These are phyloP conservation scores for Lachancea sp. DNA, from an alignment of 805 yeast species.

Conservation along the genomic window DNA sequence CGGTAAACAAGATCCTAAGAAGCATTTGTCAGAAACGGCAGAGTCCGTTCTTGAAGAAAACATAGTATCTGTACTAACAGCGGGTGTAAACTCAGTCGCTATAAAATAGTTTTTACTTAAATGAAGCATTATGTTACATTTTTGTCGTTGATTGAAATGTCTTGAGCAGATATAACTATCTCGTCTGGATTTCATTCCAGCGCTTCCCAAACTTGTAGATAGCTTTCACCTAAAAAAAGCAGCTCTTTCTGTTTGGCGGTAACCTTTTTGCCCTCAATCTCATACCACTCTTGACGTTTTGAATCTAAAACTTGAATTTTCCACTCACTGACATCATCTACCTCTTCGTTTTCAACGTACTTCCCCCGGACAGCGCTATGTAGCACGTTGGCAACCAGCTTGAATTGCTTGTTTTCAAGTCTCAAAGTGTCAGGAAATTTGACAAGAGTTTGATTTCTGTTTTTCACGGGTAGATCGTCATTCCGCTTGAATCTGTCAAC, in stretches of 20 bases:
- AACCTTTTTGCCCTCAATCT: slow-evolving; percentile 47
- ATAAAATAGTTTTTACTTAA: slow-evolving; percentile 46
- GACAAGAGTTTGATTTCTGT: slow-evolving; percentile 56
- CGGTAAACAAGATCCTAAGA: slow-evolving; percentile 98
- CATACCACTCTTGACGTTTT: slow-evolving; percentile 46
- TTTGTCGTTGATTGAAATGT: too few relatives aligned
- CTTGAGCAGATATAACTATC: too few relatives aligned
- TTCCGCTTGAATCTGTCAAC: slow-evolving; percentile 46
- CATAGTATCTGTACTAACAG: slow-evolving; percentile 77
- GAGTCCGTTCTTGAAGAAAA: slow-evolving; percentile 83
- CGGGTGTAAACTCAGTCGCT: slow-evolving; percentile 85
- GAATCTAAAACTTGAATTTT: slow-evolving; percentile 43
- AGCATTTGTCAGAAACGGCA: slow-evolving; percentile 87
- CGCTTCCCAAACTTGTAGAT: slow-evolving; percentile 61
- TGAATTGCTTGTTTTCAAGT: slow-evolving; percentile 34
- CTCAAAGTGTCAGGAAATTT: slow-evolving; percentile 43
- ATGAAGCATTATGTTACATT: not conserved
- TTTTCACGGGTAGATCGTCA: slow-evolving; percentile 31
- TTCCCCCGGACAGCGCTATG: slow-evolving; percentile 14
- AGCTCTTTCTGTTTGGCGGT: slow-evolving; percentile 48
- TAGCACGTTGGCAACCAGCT: slow-evolving; percentile 44
- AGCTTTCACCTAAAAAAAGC: slow-evolving; percentile 54
- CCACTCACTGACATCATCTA: slow-evolving; percentile 37
- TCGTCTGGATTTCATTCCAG: slow-evolving; percentile 10
- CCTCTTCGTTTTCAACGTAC: slow-evolving; percentile 19